Percentiles rank a stretch among this genome's conserved stretches.
These are phyloP conservation scores for Neonectria neomacrospora DNA, from an alignment of 2,329 filamentous ascomycete genomes.

Conservation along the genomic window DNA sequence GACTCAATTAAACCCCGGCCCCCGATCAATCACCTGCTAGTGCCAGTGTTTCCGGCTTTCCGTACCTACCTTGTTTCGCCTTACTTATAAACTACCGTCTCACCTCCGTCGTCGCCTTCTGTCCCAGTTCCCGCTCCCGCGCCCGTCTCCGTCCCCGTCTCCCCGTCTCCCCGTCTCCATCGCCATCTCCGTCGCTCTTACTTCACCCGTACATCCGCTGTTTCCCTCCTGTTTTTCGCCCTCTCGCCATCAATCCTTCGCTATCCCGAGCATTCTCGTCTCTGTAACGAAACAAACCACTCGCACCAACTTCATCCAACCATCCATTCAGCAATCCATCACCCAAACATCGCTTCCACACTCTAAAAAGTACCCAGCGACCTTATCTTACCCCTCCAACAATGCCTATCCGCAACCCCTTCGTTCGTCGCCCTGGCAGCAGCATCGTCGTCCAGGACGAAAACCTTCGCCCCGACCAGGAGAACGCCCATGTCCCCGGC, in stretches of 20 bases:
- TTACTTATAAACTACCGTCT: not conserved
- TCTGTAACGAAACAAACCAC: not conserved
- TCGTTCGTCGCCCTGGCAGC: conserved; percentile 68
- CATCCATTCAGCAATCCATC: not conserved
- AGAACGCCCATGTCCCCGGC: conserved; percentile 45
- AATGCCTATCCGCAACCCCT: conserved; percentile 81
- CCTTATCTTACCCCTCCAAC: conserved; percentile 33
- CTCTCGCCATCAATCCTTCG: not conserved
- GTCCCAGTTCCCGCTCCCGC: not conserved
- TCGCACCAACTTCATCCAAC: not conserved
- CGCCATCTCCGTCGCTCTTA: conserved; percentile 8
- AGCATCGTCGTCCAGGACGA: conserved; percentile 61
- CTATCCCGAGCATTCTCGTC: not conserved
- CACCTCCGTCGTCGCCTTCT: conserved; percentile 1
- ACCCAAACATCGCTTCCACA: conserved; percentile 16
- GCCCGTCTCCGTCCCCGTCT: not conserved
- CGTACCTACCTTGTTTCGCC: not conserved
- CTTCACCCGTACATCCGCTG: conserved; percentile 9
- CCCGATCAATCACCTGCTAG: not conserved
- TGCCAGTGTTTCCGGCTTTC: not conserved
- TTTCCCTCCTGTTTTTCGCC: not conserved
- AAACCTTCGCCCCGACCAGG: conserved; percentile 59
- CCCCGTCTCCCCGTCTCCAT: not conserved
- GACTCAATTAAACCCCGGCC: conserved; percentile 25
- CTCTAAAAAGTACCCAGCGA: conserved; percentile 16